These are phyloP conservation scores for Leptodermis oblonga DNA, from an alignment of 257 asterid species.

Conservation along the genomic window DNA sequence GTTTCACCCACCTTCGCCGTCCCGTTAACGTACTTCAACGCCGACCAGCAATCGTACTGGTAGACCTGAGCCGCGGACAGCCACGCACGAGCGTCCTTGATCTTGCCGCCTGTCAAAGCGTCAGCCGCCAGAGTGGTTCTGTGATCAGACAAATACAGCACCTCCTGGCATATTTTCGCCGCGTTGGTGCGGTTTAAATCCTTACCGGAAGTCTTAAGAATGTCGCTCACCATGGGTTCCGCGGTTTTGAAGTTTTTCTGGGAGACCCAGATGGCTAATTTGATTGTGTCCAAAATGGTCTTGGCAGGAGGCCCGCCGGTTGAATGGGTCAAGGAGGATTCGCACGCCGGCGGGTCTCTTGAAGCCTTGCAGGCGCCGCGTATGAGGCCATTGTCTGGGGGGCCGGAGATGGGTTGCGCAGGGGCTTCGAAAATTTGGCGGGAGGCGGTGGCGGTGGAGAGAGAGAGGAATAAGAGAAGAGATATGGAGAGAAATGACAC, in stretches of 20 bases:
- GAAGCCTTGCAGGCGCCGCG: constrained; percentile 58
- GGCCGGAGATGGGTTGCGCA: constrained; percentile 15
- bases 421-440: not conserved
- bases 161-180: constrained; percentile 42
- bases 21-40: constrained; percentile 50
- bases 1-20: constrained; percentile 38
- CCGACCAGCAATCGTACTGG: constrained; percentile 57
- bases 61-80: constrained; percentile 50
- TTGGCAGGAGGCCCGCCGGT: constrained; percentile 27
- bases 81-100: constrained; percentile 76
- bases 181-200: constrained; percentile 43
- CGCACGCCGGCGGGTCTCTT: constrained; percentile 41
- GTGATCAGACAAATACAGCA: constrained; percentile 34
- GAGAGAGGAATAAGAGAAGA: constrained; percentile 28
- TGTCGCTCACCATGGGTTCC: constrained; percentile 30
- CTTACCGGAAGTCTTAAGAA: constrained; percentile 29
- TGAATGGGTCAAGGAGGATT: constrained; percentile 29
- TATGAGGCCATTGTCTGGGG: constrained; percentile 12
- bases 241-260: constrained; percentile 34
- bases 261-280: constrained; percentile 31
- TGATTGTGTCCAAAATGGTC: constrained; percentile 37
- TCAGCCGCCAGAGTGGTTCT: constrained; percentile 26
- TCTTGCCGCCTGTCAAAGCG: constrained; percentile 20
- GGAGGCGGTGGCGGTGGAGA: constrained; percentile 27
- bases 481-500: constrained; percentile 27